Evolutionary conservation across 2,329 filamentous ascomycete genomes (phyloP), one percentile per base, ranked within the genome.

Genomic region (Seiridium unicorne): DNA sequence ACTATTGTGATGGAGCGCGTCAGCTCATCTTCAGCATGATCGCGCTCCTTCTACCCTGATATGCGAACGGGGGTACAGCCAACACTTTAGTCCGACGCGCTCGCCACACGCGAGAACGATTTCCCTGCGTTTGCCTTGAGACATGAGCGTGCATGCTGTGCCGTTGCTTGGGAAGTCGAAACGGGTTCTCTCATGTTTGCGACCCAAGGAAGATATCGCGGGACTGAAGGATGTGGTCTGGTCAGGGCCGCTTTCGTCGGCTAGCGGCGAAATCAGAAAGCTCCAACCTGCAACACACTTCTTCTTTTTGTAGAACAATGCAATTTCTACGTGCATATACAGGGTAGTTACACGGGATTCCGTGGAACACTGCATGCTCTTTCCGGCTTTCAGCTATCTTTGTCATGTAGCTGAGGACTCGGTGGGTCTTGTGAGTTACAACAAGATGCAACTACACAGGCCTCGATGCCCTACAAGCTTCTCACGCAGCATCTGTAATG

Each of bases 311-410:
- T 55, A 55, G 18, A 38, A 55, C 51, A 55, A 44, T 18, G 35
- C 51, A 44, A 42, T 55, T 34, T 32, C 36, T 38, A 55, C 36
- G 51, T 55, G 51, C 51, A 55, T 55, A 55, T 11, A 55, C 51
- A 38, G 38, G 35, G n/a, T 26, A 26, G 18, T 26, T 26, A 26
- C 18, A 26, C 18, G 32, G 6, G 34, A 38, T 44, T 38, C n/a
- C 40, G 36, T 55, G 51, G 13, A 32, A 38, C 51, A 55, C 51
- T 32, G 18, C n/a, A 42, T 42, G 13, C 13, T 42, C 38, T 42
- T 42, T 42, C 38, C 6, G n/a, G n/a, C n/a, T n/a, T n/a, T n/a
- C n/a, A n/a, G n/a, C n/a, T n/a, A n/a, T n/a, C 18, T 26, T 1
- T 26, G 18, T 26, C 18, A 26, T 26, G 18, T 26, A 26, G 47